Base-by-base conservation (phyloP, 495 filamentous ascomycete genomes). In the Penicillium argentinense region DNA sequence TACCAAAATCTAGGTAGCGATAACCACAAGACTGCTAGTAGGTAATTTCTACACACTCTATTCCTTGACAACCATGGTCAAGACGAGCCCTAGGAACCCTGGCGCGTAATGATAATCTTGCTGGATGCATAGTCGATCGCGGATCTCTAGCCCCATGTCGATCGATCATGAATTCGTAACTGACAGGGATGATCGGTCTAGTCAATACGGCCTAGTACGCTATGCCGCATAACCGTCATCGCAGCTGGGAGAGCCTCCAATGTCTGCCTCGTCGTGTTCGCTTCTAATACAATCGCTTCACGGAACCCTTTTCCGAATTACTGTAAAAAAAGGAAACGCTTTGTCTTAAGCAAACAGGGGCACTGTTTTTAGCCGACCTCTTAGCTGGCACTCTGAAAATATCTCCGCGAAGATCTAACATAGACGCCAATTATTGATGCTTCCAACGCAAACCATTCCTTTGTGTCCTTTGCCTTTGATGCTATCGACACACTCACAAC, bases 121-220 rank as follows among this genome's bases (percentile, higher is more conserved):
- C n/a, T 45, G 41, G 23, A 49, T 48, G 17, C 27, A 32, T 28
- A 18, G 23, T 39, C 36, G 55, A 60, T 54, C 53, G 25, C 19
- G 13, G 32, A 45, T 56, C 46, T n/a, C 46, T 32, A 19, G 23
- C 17, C 32, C 33, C 11, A 28, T 45, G 45, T 46, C 49, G 56
- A 63, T 63, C 53, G 21, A 54, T 49, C 42, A 47, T 45, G 29
- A 19, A 54, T 49, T 50, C 39, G 19, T 50, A 39, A 41, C 47
- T 60, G 59, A 57, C 53, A 63, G 56, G 52, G 59, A 40, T 62
- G 53, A 57, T 63, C 53, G 17, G 22, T n/a, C 24, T 27, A 33
- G 8, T 16, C 25, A 33, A 38, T 32, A n/a, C 34, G 13, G 33
- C 7, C n/a, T 39, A 12, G 37, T 44, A 29, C 34, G 28, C 32